A percentile compares a stretch with the other conserved stretches of the same genome.
These are phyloP conservation scores for Chlorella vulgaris DNA, from an alignment of 139 green algal genomes.

Conservation along the genomic window DNA sequence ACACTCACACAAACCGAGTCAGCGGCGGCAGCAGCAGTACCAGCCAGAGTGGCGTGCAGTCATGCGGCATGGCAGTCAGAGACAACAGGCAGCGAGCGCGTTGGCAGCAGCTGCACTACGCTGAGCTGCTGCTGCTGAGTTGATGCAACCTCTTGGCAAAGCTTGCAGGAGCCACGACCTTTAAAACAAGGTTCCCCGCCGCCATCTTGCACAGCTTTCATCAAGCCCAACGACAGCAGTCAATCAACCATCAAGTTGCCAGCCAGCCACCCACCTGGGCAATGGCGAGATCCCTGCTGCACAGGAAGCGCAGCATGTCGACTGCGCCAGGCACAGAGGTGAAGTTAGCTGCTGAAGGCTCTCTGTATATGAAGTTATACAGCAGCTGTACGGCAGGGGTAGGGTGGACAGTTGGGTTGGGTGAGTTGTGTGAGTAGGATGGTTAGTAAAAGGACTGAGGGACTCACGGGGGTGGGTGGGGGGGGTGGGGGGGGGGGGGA, in stretches of 20 bases:
- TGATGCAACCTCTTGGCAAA: too few species aligned
- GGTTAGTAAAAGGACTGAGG: not conserved
- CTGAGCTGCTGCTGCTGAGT: too few species aligned
- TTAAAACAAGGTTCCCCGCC: too few species aligned
- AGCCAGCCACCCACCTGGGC: conserved; percentile 27
- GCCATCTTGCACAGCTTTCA: too few species aligned
- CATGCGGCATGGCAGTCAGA: too few species aligned
- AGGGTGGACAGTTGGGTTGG: not conserved
- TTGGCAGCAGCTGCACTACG: too few species aligned
- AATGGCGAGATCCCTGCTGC: conserved; percentile 56
- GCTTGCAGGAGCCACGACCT: too few species aligned
- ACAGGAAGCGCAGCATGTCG: conserved; percentile 49
- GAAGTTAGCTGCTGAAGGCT: not conserved
- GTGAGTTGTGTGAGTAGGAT: not conserved
- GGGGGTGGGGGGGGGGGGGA: not conserved
- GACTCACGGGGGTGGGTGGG: not conserved
- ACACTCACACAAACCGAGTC: not conserved
- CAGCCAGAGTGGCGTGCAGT: too few species aligned
- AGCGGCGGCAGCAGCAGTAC: not conserved
- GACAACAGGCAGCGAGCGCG: too few species aligned
- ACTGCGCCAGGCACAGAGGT: conserved; percentile 2
- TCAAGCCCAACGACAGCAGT: too few species aligned
- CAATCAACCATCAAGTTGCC: not conserved
- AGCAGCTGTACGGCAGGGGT: conserved; percentile 43
- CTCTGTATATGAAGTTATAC: conserved; percentile 59